Conservation (phyloP, 495 filamentous ascomycete genomes). For the Talaromyces liani region DNA sequence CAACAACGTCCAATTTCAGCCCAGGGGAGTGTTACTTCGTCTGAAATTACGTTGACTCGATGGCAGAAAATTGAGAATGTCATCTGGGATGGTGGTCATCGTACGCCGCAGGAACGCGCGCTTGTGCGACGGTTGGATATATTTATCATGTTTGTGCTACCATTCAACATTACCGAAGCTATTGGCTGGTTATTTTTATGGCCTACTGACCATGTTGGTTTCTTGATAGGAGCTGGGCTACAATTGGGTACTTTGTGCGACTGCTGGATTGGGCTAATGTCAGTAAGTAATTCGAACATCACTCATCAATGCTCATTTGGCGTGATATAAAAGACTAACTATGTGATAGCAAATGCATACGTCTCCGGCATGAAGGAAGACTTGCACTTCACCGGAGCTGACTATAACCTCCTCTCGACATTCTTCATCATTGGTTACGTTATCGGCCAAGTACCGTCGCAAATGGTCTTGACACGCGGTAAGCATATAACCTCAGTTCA, state of each 20-base stretch:
- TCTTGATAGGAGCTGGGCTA: constrained; percentile 8
- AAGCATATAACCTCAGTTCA: neutral
- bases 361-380: constrained; percentile 52
- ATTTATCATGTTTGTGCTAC: constrained; percentile 5
- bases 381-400: constrained; percentile 39
- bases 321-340: neutral
- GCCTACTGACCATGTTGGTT: neutral
- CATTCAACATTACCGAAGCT: too few species aligned
- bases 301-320: too few species aligned
- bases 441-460: constrained; percentile 47
- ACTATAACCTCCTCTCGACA: constrained; percentile 31
- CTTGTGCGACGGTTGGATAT: constrained; percentile 8
- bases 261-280: constrained; percentile 9
- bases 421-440: constrained; percentile 50
- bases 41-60: constrained; percentile 6
- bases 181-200: too few species aligned
- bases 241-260: constrained; percentile 10
- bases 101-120: constrained; percentile 4
- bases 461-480: constrained; percentile 36
- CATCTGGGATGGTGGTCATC: constrained; percentile 10
- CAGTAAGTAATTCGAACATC: neutral
- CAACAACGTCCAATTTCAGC: neutral
- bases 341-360: constrained; percentile 25
- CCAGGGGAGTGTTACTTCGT: neutral
- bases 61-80: constrained; percentile 8